Conservation (phyloP, 441 rosid species). For the Theobroma grandiflorum region DNA sequence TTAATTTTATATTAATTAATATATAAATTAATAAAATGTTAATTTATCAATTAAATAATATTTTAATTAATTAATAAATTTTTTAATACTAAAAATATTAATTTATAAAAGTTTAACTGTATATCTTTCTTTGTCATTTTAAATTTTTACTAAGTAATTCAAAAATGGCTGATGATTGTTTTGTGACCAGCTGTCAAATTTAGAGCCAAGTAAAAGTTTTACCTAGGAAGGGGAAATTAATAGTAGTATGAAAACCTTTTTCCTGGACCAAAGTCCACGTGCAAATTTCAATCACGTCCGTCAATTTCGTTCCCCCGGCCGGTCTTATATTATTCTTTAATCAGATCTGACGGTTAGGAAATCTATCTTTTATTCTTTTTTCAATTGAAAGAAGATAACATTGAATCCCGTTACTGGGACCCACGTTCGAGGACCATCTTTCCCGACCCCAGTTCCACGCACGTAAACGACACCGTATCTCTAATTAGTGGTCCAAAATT, state of each 20-base stretch:
- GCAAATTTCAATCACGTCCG: slow-evolving; percentile 4
- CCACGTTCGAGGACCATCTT: not conserved
- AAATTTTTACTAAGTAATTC: no score
- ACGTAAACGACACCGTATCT: not conserved
- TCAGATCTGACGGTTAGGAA: slow-evolving; percentile 6
- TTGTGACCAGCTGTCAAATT: not conserved
- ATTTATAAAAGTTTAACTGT: no score
- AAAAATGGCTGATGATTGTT: not conserved
- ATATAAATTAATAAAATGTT: no score
- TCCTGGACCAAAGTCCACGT: not conserved
- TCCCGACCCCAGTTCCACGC: not conserved
- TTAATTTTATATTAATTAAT: no score
- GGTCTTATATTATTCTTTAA: not conserved
- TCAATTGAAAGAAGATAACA: not conserved
- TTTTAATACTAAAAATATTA: no score
- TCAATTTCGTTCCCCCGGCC: not conserved
- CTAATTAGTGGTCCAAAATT: not conserved
- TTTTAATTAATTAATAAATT: no score
- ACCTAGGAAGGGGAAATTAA: not conserved
- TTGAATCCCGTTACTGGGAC: not conserved
- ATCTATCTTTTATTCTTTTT: no score
- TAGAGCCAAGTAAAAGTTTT: not conserved
- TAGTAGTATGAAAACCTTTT: not conserved
- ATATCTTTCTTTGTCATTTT: no score
- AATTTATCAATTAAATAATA: no score